Evolutionary conservation across 768 basidiomycete genomes (phyloP), one percentile per base, ranked within the genome.

Genomic region (Hydnum rufescens): DNA sequence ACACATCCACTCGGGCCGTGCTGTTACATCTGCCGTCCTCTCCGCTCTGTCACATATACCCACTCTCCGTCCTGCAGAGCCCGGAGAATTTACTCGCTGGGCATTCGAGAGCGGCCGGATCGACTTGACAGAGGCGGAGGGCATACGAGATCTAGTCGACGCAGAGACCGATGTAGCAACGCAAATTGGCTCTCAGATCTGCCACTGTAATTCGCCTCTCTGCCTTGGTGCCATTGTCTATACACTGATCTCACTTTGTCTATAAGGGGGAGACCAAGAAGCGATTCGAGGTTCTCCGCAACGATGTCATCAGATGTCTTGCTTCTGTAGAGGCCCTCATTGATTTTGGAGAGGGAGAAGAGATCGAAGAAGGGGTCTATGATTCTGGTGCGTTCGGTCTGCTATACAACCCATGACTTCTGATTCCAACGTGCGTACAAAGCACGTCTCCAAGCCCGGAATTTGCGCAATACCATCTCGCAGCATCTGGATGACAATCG

Each of bases 301-400:
- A 64, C 4, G 71, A 76, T 8, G 78, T 86, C 18, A 74, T 93
- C 23, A 69, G 74, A 28, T 82, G 80, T 49, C 73, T 88, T 22
- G 78, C 89, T 6, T 72, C 78, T 56, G 70, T 87, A 3, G 90
- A 95, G 64, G 90, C 89, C 1, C 66, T 92, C 19, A 90, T 95
- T 51, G 89, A 93, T 63, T 95, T 92, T 64, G 86, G 86, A 4
- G 89, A 95, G 65, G 83, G 80, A 13, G 89, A 92, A 60, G 83
- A 86, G 32, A 74, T 92, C 36, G 87, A 90, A 60, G 81, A 82
- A n/a, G 78, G 73, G 5, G 77, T 87, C 19, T 78, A 75, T 57
- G 78, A 78, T 5, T 69, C 74, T 67, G 84, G 88, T 83, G 52
- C 3, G 64, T 16, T 8, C 29, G 22, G 42, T 19, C 36, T 26